Evolutionary conservation across 2,329 filamentous ascomycete species (phyloP), one percentile per base, ranked within the genome.

Genomic region (Colletotrichum salicis): DNA sequence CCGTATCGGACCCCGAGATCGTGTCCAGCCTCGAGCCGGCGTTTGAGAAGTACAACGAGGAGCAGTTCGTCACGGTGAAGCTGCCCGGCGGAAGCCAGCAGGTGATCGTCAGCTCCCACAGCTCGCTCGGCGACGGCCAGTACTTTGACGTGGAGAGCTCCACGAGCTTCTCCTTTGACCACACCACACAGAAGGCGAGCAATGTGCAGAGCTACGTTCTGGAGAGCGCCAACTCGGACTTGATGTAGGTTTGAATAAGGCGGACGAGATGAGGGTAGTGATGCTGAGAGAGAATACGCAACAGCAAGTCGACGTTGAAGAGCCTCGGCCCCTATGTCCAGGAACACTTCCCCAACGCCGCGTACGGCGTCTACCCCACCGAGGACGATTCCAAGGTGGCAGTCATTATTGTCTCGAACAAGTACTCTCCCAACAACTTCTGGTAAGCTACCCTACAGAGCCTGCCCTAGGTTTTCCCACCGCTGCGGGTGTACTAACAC

Each of bases 381-480:
- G 90, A 94, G 76, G 87, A 92, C 74, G 93, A 96, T 80, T 89
- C 89, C 33, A 90, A 91, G 77, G 83, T 98, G 72, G 94, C 95
- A 59, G 87, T 98, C 74, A 83, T 97, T 66, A 90, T 97, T 62
- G 95, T 97, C 60, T 94, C 95, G 68, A 98, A 96, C 86, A 98
- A 98, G 83, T 98, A 98, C 86, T 97, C 94, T 78, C 96, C 97
- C 8, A 94, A 95, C 81, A 99, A 99, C 87, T 99, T 95, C 88
- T 98, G 96, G 95, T 95, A 85, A 54, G 3, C 15, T 41, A 7
- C 13, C 37, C 37, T 41, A 41, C 3, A 41, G 37, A 15, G 37
- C 15, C 37, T 41, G 7, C 37, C 37, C 37, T 19, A 19, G 13
- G 37, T 5, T 41, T 41, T 15, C 35, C 35, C 5, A 15, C 13